phyloP scores from a whole-genome alignment of 2,329 filamentous ascomycete species.

The Colletotrichum lini region DNA sequence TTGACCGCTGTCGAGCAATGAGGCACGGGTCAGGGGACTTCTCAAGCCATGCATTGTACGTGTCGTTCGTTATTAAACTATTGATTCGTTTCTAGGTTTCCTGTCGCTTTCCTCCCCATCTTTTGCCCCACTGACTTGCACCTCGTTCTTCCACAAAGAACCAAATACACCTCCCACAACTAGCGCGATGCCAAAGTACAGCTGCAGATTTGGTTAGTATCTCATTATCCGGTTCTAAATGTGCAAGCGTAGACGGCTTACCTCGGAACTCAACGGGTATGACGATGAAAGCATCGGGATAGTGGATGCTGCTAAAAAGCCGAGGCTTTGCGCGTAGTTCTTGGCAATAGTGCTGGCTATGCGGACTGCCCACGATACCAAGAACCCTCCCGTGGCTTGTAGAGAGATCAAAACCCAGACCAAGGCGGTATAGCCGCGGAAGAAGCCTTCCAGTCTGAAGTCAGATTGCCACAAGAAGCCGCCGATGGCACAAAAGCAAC shows the following conservation, averaged over 20 bases:
- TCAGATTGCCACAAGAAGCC: slow-evolving; percentile 2
- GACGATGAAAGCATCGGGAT: not conserved
- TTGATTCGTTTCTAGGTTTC: slow-evolving; percentile 1
- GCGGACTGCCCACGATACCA: not conserved
- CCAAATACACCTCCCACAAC: not conserved
- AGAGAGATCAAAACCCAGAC: not conserved
- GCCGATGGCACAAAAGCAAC: not conserved
- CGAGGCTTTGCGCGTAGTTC: not conserved
- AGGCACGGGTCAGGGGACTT: not conserved
- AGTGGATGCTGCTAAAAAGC: not conserved
- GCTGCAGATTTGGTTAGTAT: not conserved
- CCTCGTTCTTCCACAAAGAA: not conserved
- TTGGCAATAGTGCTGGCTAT: slow-evolving; percentile 7
- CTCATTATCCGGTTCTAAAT: not conserved
- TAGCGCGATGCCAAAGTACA: not conserved
- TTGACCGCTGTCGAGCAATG: not conserved
- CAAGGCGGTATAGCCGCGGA: not conserved
- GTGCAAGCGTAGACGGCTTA: not conserved
- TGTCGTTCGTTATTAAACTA: slow-evolving; percentile 4
- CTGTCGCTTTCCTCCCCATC: not conserved
- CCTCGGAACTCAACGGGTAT: not conserved
- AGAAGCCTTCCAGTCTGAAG: not conserved
- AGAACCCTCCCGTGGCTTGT: not conserved
- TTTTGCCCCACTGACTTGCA: not conserved
- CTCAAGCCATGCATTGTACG: slow-evolving; percentile 11